Evolutionary conservation across 2,329 filamentous ascomycete genomes (phyloP).

Genomic region (Paraphoma chrysanthemicola): DNA sequence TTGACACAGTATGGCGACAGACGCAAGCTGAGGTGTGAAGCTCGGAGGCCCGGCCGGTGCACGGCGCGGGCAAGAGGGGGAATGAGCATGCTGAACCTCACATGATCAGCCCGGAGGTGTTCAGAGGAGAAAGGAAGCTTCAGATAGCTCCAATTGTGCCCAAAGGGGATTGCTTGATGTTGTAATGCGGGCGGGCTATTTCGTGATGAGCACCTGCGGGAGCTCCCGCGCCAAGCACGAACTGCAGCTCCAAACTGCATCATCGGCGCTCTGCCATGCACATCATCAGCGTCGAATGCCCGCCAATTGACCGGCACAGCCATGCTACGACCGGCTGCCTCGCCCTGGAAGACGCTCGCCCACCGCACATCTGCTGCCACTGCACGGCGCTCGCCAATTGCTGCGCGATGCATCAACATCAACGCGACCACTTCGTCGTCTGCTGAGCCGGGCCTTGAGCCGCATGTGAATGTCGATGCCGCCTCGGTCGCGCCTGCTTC

Average conservation of each 20-base stretch:
- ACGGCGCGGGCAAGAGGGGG: conserved; percentile 44
- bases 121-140: conserved; percentile 2
- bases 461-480: conserved; percentile 27
- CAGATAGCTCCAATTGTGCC: conserved; percentile 10
- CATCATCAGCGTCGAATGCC: conserved; percentile 8
- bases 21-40: conserved; percentile 23
- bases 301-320: conserved; percentile 36
- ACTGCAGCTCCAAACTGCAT: conserved; percentile 1
- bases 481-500: conserved; percentile 28
- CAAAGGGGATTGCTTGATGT: background rate
- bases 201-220: conserved; percentile 7
- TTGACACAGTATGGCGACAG: conserved; percentile 27
- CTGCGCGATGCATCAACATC: conserved; percentile 53
- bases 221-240: conserved; percentile 4
- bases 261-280: conserved; percentile 4
- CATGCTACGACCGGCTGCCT: conserved; percentile 41
- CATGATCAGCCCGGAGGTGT: conserved; percentile 23
- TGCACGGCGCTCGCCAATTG: conserved; percentile 21
- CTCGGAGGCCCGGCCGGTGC: conserved; percentile 34
- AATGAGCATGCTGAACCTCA: conserved; percentile 40
- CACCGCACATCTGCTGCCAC: conserved; percentile 20
- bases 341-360: conserved; percentile 31
- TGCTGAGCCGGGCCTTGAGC: conserved; percentile 49
- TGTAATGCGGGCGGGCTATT: background rate
- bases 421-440: conserved; percentile 52